Conservation (phyloP, 768 basidiomycete species). For the Russula foetens region DNA sequence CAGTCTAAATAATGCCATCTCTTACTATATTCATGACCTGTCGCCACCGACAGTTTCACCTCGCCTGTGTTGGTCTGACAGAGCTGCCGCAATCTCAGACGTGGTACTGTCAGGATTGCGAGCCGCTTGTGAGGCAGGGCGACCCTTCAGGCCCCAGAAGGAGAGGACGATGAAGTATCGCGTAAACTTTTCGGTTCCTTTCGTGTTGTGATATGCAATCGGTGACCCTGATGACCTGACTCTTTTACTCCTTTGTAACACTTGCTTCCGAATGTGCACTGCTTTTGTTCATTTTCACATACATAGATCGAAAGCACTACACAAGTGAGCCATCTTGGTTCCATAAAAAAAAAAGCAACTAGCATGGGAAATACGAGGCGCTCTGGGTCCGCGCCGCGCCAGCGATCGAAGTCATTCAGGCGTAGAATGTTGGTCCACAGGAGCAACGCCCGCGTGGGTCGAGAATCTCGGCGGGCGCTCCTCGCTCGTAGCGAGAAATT, state of each 20-base stretch:
- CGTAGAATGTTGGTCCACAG: background rate
- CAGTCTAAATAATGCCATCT: slow-evolving; percentile 6
- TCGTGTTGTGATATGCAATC: background rate
- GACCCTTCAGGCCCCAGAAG: slow-evolving; percentile 23
- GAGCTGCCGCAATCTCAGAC: slow-evolving; percentile 45
- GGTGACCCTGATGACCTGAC: background rate
- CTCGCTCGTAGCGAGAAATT: background rate
- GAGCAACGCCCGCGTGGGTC: background rate
- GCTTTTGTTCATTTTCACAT: background rate
- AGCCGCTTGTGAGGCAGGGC: slow-evolving; percentile 24
- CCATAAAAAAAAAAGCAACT: background rate
- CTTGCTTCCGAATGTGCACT: background rate
- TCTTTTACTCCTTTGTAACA: background rate
- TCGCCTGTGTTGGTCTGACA: slow-evolving; percentile 54
- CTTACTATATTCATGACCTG: background rate
- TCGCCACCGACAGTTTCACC: slow-evolving; percentile 51
- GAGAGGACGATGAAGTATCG: slow-evolving; percentile 27
- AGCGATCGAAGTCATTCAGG: background rate
- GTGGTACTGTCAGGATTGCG: slow-evolving; percentile 71
- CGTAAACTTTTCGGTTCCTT: background rate
- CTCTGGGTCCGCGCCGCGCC: background rate
- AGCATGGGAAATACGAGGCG: background rate
- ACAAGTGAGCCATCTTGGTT: background rate
- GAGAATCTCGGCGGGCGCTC: background rate
- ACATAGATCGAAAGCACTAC: background rate